A percentile compares a stretch with the other conserved stretches of the same genome.
Evolutionary conservation across 257 asterid genomes (phyloP).

Genomic region (Solanum boliviense): DNA sequence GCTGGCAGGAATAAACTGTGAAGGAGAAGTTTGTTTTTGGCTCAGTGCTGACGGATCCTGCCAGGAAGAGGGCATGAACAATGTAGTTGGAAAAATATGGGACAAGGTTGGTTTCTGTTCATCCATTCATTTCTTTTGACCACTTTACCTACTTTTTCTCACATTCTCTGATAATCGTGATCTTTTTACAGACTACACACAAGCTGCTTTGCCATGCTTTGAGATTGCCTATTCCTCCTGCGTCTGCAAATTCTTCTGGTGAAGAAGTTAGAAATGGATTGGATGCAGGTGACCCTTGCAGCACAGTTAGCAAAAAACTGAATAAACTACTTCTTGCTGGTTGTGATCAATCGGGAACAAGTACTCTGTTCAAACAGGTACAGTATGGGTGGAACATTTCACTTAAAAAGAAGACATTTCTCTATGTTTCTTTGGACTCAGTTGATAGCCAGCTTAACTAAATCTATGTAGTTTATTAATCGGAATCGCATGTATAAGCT

Average conservation of each 20-base stretch:
- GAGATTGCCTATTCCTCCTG: slow-evolving; percentile 69
- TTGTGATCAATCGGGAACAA: slow-evolving; percentile 76
- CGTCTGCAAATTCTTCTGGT: slow-evolving; percentile 6
- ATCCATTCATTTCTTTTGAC: background rate
- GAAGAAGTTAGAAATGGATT: slow-evolving; percentile 20
- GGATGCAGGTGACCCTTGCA: slow-evolving; percentile 8
- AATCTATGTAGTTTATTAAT: background rate
- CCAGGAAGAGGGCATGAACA: slow-evolving; percentile 62
- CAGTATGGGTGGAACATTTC: background rate
- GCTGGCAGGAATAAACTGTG: slow-evolving; percentile 60
- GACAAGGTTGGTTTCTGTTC: slow-evolving; percentile 35
- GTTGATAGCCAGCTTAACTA: background rate
- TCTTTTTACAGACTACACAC: slow-evolving; percentile 39
- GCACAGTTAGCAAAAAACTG: slow-evolving; percentile 13
- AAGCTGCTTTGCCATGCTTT: slow-evolving; percentile 54
- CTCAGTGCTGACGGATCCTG: slow-evolving; percentile 56
- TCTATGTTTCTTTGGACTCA: background rate
- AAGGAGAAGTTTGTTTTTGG: slow-evolving; percentile 69
- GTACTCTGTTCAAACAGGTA: slow-evolving; percentile 92
- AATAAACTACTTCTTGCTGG: slow-evolving; percentile 68
- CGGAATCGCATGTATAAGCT: background rate
- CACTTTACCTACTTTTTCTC: background rate
- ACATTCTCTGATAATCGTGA: background rate
- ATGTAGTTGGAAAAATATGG: slow-evolving; percentile 77
- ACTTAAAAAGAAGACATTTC: background rate